Base-by-base conservation (phyloP, 2,329 filamentous ascomycete species). In the Botryotinia convoluta region DNA sequence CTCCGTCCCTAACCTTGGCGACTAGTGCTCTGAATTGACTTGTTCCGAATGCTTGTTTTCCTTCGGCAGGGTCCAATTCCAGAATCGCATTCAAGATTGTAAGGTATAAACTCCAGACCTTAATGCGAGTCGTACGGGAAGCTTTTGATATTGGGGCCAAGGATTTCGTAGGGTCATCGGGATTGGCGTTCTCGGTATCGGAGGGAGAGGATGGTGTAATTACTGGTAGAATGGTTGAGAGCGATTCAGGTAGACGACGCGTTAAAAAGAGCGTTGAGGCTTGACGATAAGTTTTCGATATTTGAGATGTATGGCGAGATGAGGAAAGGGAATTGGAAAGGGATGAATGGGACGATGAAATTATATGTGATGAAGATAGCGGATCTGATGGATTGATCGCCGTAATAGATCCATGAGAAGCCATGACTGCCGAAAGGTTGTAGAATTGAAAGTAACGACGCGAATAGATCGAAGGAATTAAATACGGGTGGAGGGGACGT, bases 41-140 rank as follows among this genome's bases (percentile, higher is more conserved):
- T 70, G 90, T 90, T 5, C 96, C 96, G 84, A 98, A 97, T 20
- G 91, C 88, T 69, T 91, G 89, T 84, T 96, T 97, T 68, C 95
- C 96, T 82, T 98, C 95, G 77, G 97, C 93, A 2, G 93, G 87
- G 72, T 94, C 94, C 80, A 98, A 86, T 80, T 98, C 95, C 51
- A 97, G 86, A 76, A 98, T 92, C 57, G 94, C 92, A 84, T 98
- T 97, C 75, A 98, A 86, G 69, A 98, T 92, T 29, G 95, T 97
- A 77, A 98, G 88, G 82, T 98, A 99, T 79, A 99, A 87, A 82
- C 94, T 97, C 96, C 96, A 99, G 76, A 98, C 92, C 83, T 98
- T 99, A 82, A 97, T 92, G 77, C 95, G 87, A 73, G 93, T 96
- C 45, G 91, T 92, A 77, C 92, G 90, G 60, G 93, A 95, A 71